A percentile compares a stretch with the other conserved stretches of the same genome.
phyloP scores from a whole-genome alignment of 805 yeast genomes.

The Pichia pseudocactophila region DNA sequence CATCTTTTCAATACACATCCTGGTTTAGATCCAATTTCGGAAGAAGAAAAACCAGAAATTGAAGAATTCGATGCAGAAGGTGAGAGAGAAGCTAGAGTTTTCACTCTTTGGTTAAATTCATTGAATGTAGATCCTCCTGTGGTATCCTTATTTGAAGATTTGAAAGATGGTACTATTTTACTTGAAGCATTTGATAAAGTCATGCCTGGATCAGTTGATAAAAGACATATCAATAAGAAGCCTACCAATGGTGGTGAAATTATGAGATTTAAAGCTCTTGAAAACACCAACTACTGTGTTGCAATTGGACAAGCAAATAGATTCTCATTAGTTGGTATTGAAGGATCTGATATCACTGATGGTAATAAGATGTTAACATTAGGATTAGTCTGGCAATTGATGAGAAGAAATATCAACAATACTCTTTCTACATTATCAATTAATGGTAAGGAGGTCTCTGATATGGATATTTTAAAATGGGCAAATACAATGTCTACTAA shows the following conservation, averaged over 20 bases:
- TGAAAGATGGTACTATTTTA: conserved; percentile 84
- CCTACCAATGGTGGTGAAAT: conserved; percentile 70
- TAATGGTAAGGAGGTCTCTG: conserved; percentile 69
- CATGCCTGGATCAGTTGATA: conserved; percentile 82
- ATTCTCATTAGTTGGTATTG: conserved; percentile 94
- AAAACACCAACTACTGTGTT: conserved; percentile 97
- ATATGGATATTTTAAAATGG: conserved; percentile 86
- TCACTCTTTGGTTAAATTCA: conserved; percentile 94
- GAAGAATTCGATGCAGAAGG: conserved; percentile 99
- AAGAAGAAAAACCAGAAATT: conserved; percentile 82
- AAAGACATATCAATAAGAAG: conserved; percentile 72
- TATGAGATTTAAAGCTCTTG: conserved; percentile 88
- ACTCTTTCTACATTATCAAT: conserved; percentile 68
- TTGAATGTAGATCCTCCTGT: conserved; percentile 95
- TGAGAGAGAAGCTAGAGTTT: conserved; percentile 97
- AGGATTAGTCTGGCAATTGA: conserved; percentile 96
- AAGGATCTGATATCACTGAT: conserved; percentile 94
- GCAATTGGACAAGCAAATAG: conserved; percentile 88
- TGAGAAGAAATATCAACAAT: conserved; percentile 89
- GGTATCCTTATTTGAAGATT: conserved; percentile 82
- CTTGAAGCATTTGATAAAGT: conserved; percentile 94
- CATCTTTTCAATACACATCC: conserved; percentile 95
- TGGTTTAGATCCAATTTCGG: conserved; percentile 92
- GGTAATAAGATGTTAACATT: conserved; percentile 83
- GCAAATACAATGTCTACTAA: conserved; percentile 78